These are phyloP conservation scores for Tagetes erecta DNA, from an alignment of 129 eudicot genomes.

Conservation along the genomic window DNA sequence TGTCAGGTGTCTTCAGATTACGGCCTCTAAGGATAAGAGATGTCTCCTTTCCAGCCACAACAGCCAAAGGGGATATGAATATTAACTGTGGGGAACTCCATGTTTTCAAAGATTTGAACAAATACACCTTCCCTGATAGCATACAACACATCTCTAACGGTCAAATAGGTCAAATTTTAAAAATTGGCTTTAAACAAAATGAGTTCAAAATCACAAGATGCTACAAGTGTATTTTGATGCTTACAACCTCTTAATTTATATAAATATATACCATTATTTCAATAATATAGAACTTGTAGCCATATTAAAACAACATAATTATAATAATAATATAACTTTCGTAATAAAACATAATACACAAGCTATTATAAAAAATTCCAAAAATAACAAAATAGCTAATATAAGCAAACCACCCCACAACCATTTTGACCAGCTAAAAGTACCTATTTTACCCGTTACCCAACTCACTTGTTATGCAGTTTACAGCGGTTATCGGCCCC, in stretches of 20 bases:
- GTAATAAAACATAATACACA: not conserved
- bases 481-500: too few species aligned
- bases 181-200: not conserved
- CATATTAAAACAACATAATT: not conserved
- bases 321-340: not conserved
- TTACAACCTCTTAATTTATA: not conserved
- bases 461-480: not conserved
- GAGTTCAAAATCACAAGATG: not conserved
- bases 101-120: conserved; percentile 58
- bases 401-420: not conserved
- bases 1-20: conserved; percentile 61
- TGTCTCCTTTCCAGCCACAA: conserved; percentile 76
- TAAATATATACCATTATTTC: too few species aligned
- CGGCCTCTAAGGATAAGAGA: conserved; percentile 67
- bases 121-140: conserved; percentile 59
- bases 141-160: conserved; percentile 10
- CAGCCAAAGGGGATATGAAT: conserved; percentile 83
- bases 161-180: too few species aligned
- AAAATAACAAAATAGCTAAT: too few species aligned
- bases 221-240: not conserved
- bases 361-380: too few species aligned
- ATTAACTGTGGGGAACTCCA: conserved; percentile 65
- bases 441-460: not conserved
- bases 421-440: not conserved
- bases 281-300: too few species aligned